Percentiles rank a stretch among this genome's conserved stretches.
These are phyloP conservation scores for Coriolopsis trogii DNA, from an alignment of 1,284 basidiomycete genomes.

Conservation along the genomic window DNA sequence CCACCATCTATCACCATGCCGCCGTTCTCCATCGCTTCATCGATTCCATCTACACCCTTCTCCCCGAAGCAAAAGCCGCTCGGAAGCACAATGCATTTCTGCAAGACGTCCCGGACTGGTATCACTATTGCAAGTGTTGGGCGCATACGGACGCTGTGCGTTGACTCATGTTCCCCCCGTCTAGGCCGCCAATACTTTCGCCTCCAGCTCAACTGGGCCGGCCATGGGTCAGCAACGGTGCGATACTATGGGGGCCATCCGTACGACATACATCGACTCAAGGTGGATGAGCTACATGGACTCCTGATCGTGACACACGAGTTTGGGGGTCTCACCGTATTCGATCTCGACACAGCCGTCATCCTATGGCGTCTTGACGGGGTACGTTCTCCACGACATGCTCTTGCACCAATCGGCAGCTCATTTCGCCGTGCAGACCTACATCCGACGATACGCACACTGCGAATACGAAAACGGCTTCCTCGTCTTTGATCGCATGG, in stretches of 20 bases:
- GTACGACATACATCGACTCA: constrained; percentile 64
- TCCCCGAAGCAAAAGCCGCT: constrained; percentile 35
- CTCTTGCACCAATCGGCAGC: neutral
- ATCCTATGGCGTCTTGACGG: constrained; percentile 59
- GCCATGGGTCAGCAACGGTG: constrained; percentile 43
- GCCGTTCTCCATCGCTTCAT: constrained; percentile 53
- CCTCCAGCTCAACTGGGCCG: constrained; percentile 60
- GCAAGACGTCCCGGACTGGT: constrained; percentile 48
- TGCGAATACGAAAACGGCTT: constrained; percentile 76
- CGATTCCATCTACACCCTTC: constrained; percentile 28
- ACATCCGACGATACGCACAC: constrained; percentile 64
- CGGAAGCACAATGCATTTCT: constrained; percentile 38
- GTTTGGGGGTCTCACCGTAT: constrained; percentile 57
- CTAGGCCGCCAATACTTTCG: constrained; percentile 49
- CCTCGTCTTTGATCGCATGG: constrained; percentile 65
- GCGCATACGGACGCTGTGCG: neutral
- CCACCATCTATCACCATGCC: constrained; percentile 52
- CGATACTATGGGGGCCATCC: constrained; percentile 39
- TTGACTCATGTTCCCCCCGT: constrained; percentile 5
- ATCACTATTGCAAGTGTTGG: constrained; percentile 54
- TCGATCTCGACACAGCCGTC: constrained; percentile 49
- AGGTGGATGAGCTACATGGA: constrained; percentile 63
- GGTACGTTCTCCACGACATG: constrained; percentile 30
- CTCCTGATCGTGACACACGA: constrained; percentile 59
- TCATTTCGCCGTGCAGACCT: constrained; percentile 39